Evolutionary conservation across 805 yeast genomes (phyloP).

Genomic region (Torulaspora indica): DNA sequence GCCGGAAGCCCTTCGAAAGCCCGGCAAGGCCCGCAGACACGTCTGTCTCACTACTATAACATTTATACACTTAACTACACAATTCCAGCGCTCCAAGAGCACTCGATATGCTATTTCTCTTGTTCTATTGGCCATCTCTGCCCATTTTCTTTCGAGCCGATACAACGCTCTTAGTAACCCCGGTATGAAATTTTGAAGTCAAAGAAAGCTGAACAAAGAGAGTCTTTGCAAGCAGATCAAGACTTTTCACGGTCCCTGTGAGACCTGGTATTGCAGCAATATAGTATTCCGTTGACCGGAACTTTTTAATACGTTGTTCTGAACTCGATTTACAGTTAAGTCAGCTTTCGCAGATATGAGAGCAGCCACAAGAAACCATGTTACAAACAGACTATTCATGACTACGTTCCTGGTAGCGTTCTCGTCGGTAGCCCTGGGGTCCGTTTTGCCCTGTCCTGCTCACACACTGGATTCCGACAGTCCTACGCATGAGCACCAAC

Average conservation of each 20-base stretch:
- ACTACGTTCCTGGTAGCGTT: constrained; percentile 62
- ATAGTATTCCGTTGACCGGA: not conserved
- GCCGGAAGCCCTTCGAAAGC: constrained; percentile 15
- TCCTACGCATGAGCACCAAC: constrained; percentile 28
- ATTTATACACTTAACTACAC: not conserved
- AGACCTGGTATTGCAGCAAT: not conserved
- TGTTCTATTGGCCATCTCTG: constrained; percentile 3
- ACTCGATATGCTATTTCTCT: not conserved
- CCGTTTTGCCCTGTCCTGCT: constrained; percentile 43
- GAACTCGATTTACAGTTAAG: not conserved
- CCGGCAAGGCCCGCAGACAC: not conserved
- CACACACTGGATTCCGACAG: constrained; percentile 41
- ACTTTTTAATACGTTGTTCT: not conserved
- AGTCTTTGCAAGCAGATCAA: not conserved
- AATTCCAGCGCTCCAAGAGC: not conserved
- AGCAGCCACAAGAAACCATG: constrained; percentile 50
- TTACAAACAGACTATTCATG: constrained; percentile 51
- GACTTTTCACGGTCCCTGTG: not conserved
- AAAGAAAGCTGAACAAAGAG: not conserved
- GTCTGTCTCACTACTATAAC: constrained; percentile 4
- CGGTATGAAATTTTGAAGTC: not conserved
- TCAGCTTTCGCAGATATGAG: constrained; percentile 32
- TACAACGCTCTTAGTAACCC: not conserved
- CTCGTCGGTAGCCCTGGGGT: constrained; percentile 41
- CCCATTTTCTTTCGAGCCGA: constrained; percentile 4